Evolutionary conservation across 306 rosid species (phyloP), one percentile per base, ranked within the genome.

Genomic region (Cercis canadensis): DNA sequence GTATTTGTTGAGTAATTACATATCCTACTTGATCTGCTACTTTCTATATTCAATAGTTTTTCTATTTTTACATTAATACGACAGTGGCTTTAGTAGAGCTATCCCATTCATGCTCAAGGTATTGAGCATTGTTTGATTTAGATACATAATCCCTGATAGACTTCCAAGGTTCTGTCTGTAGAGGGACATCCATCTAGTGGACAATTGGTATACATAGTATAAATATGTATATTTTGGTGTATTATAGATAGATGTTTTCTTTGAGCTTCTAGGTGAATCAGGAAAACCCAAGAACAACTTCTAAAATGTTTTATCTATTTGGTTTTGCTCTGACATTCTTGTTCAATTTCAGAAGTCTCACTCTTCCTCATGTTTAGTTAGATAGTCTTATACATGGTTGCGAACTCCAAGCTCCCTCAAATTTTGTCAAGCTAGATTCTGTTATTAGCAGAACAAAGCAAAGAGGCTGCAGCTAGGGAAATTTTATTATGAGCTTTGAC

Each of bases 311-410:
- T 66, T 46, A 46, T 55, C 59, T 67, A n/a, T 69, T 64, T 63
- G 59, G 44, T 65, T 65, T 77, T n/a, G n/a, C n/a, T n/a, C n/a
- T n/a, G n/a, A n/a, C n/a, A 49, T 54, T 72, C 59, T 46, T 13
- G 4, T 2, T 72, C 65, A 60, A 61, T 55, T 39, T 53, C 65
- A 36, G 0, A 15, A 39, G 58, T 72, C 7, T 29, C 57, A 9
- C 11, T 57, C 11, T 50, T 31, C 43, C 15, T 14, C 39, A 1
- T 36, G 51, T 70, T 67, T 39, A 76, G 50, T 59, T 58, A 43
- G 71, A n/a, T n/a, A n/a, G n/a, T 70, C 67, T 50, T 44, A 21
- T 13, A 16, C 54, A 71, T 60, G 40, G 17, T 65, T 12, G 40
- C 60, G 18, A 57, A 69, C n/a, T 58, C 51, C 62, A 24, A 24